Base-by-base conservation (phyloP, 1,284 basidiomycete species). In the Rhodotorula sp. region DNA sequence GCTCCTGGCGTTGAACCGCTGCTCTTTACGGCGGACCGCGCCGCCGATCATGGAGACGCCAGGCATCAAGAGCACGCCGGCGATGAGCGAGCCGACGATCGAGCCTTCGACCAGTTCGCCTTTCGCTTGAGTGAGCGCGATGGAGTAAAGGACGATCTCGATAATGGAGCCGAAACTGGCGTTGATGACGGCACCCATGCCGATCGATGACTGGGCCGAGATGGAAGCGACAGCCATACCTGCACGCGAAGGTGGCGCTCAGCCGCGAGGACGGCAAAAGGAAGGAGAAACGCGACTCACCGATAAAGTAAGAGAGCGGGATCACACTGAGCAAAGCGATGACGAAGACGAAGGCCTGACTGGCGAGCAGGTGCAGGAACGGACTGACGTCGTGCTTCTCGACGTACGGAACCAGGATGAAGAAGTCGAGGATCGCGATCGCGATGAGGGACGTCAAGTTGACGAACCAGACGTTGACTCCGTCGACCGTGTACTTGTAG, bases 111-210 rank as follows among this genome's bases (percentile, higher is more conserved):
- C 97, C 20, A 99, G 87, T 77, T 90, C 88, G 0, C 95, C 95
- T 82, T 96, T 99, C 56, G 90, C 87, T 79, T 95, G 88, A 18
- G 88, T 91, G 52, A 99, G 84, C 21, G 93, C 93, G 76, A 99
- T 92, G 49, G 84, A 84, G 80, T 99, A 99, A 1, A 99, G 87
- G 77, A 99, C 87, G 78, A 99, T 92, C 82, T 99, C 97, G 81
- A 99, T 95, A 80, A 99, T 90, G 16, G 93, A 96, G 81, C 97
- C 97, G 79, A 99, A 99, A 0, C 94, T 97, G 0, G 97, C 97
- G 82, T 99, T 99, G 85, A 99, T 99, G 77, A 99, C 96, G 0
- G 97, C 97, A 73, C 97, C 97, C 94, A 99, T 98, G 20, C 97
- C 97, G 75, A 99, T 99, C 21, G 91, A 94, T 0, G 92, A 96